Evolutionary conservation across 148 eudicot species (phyloP).

Genomic region (Chenopodium formosanum): DNA sequence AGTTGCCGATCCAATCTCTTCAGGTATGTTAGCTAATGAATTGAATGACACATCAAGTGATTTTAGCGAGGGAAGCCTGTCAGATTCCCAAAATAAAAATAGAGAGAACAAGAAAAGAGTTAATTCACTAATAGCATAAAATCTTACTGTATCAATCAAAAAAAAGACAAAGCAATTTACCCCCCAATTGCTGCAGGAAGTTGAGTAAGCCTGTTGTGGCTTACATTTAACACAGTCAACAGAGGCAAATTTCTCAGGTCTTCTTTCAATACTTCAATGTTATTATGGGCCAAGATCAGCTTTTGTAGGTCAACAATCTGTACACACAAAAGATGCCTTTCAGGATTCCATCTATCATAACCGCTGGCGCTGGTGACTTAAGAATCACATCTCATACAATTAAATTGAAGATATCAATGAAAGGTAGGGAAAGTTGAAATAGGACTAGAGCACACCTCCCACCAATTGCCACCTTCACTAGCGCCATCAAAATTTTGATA

Average conservation of each 20-base stretch:
- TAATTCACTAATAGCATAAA: conserved; percentile 9
- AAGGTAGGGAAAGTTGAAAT: conserved; percentile 11
- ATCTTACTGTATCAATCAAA: background rate
- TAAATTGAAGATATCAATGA: conserved; percentile 1
- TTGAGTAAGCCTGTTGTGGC: conserved; percentile 84
- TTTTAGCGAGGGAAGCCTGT: conserved; percentile 73
- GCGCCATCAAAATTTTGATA: conserved; percentile 81
- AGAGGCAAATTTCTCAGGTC: conserved; percentile 71
- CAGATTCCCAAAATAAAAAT: conserved; percentile 15
- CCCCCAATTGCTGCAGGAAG: conserved; percentile 95
- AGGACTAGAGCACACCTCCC: conserved; percentile 67
- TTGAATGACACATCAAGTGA: conserved; percentile 82
- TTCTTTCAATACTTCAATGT: conserved; percentile 70
- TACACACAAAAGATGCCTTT: conserved; percentile 17
- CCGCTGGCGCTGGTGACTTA: background rate
- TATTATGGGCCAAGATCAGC: conserved; percentile 91
- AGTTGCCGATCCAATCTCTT: conserved; percentile 79
- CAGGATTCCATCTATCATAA: conserved; percentile 1
- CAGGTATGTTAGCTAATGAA: conserved; percentile 51
- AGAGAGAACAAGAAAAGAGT: conserved; percentile 15
- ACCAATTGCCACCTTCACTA: conserved; percentile 85
- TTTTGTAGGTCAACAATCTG: conserved; percentile 96
- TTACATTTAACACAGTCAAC: conserved; percentile 70
- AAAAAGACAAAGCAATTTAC: conserved; percentile 42
- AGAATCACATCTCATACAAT: background rate